Percentiles rank a stretch among this genome's conserved stretches.
These are phyloP conservation scores for Aspergillus cavernicola DNA, from an alignment of 495 filamentous ascomycete genomes.

Conservation along the genomic window DNA sequence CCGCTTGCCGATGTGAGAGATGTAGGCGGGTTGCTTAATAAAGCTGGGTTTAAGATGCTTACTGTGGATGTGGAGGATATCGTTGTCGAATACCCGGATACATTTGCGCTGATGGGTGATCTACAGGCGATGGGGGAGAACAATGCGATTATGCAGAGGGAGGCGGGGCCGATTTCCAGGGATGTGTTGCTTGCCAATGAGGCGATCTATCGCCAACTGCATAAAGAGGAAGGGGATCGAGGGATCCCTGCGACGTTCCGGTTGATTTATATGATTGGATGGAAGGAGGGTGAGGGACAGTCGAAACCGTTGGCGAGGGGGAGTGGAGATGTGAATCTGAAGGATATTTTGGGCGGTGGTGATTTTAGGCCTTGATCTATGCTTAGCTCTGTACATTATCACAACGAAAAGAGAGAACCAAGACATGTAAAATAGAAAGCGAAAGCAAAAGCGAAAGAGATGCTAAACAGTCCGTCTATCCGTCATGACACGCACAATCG, in stretches of 20 bases:
- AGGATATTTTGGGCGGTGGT: slow-evolving; percentile 70
- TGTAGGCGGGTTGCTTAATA: slow-evolving; percentile 79
- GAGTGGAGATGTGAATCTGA: slow-evolving; percentile 75
- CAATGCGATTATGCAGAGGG: slow-evolving; percentile 78
- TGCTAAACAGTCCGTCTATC: slow-evolving; percentile 81
- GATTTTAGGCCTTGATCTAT: slow-evolving; percentile 33
- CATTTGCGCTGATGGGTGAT: slow-evolving; percentile 87
- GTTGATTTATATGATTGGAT: slow-evolving; percentile 96
- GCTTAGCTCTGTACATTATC: slow-evolving; percentile 15
- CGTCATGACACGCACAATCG: slow-evolving; percentile 87
- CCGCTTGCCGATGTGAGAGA: slow-evolving; percentile 91
- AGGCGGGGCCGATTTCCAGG: slow-evolving; percentile 67
- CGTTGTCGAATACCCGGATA: slow-evolving; percentile 90
- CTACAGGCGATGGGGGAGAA: slow-evolving; percentile 92
- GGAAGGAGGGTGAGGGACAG: slow-evolving; percentile 82
- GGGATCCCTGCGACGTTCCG: slow-evolving; percentile 85
- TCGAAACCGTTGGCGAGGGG: slow-evolving; percentile 75
- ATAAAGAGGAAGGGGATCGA: slow-evolving; percentile 65
- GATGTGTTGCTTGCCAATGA: slow-evolving; percentile 89
- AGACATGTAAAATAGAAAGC: neutral
- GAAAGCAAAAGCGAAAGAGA: neutral
- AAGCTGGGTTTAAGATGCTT: slow-evolving; percentile 89
- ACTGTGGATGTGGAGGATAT: slow-evolving; percentile 98
- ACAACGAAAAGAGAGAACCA: slow-evolving; percentile 10
- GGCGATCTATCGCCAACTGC: slow-evolving; percentile 80